A percentile compares a stretch with the other conserved stretches of the same genome.
Evolutionary conservation across 1,139 yeast genomes (phyloP).

Genomic region (Protomyces pachydermus): DNA sequence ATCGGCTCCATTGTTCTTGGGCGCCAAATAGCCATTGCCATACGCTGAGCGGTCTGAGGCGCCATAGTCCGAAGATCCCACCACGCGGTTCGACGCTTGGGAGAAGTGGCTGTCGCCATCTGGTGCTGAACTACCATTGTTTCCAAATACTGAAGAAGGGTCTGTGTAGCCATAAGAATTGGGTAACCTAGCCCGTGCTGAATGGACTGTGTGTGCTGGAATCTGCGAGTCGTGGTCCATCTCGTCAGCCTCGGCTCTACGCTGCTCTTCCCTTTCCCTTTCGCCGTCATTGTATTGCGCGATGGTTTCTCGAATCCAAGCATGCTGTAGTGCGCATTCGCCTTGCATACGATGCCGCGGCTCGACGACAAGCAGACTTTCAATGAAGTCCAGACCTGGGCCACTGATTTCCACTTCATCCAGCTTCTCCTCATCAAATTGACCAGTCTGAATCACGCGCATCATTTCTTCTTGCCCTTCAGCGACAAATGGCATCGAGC

Average conservation of each 20-base stretch:
- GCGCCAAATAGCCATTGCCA: not conserved
- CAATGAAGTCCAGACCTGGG: constrained; percentile 49
- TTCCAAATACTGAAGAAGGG: not conserved
- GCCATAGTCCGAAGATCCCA: constrained; percentile 22
- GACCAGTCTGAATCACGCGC: constrained; percentile 85
- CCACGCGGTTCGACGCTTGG: constrained; percentile 1
- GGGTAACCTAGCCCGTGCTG: not conserved
- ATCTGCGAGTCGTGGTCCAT: constrained; percentile 25
- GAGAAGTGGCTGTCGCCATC: constrained; percentile 3
- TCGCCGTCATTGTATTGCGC: not conserved
- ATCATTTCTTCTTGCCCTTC: constrained; percentile 87
- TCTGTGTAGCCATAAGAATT: not conserved
- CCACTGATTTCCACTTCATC: constrained; percentile 57
- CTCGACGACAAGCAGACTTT: constrained; percentile 60
- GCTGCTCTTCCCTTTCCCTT: not conserved
- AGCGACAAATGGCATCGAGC: constrained; percentile 94
- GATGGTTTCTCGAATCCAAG: constrained; percentile 46
- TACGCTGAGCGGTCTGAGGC: constrained; percentile 2
- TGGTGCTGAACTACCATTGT: not conserved
- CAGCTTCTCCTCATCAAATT: constrained; percentile 74
- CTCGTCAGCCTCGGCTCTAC: not conserved
- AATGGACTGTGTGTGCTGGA: not conserved
- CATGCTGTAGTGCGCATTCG: constrained; percentile 58
- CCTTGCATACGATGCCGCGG: constrained; percentile 66
- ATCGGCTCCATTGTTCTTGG: not conserved